phyloP scores from a whole-genome alignment of 2,329 filamentous ascomycete genomes.

The Orbilia javanica region DNA sequence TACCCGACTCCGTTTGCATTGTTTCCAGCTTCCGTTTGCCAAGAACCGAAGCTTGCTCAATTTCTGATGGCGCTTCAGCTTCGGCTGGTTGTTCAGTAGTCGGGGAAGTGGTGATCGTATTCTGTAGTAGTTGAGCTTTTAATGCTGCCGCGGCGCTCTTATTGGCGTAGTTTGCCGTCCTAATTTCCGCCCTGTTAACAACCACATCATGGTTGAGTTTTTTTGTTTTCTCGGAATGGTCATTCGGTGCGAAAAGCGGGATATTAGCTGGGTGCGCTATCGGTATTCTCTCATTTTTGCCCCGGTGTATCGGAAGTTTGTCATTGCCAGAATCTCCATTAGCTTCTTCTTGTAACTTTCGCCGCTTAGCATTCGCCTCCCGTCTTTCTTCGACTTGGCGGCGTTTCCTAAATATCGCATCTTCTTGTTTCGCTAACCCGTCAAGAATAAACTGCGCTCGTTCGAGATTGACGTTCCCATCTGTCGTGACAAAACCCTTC shows the following conservation, averaged over 20 bases:
- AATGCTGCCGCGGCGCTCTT: constrained; percentile 92
- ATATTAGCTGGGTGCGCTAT: constrained; percentile 67
- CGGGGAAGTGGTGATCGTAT: constrained; percentile 34
- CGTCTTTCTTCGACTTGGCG: constrained; percentile 87
- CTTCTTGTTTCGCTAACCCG: constrained; percentile 91
- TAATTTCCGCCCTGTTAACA: constrained; percentile 76
- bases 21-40: constrained; percentile 83
- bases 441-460: constrained; percentile 88
- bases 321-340: constrained; percentile 59
- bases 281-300: constrained; percentile 63
- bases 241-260: constrained; percentile 72
- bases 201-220: constrained; percentile 88
- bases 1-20: constrained; percentile 73
- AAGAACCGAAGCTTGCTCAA: constrained; percentile 67
- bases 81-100: background rate
- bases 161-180: constrained; percentile 83
- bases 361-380: constrained; percentile 81
- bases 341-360: constrained; percentile 75
- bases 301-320: constrained; percentile 44
- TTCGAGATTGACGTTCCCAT: constrained; percentile 88
- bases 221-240: constrained; percentile 71
- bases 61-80: constrained; percentile 59
- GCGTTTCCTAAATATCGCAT: constrained; percentile 88
- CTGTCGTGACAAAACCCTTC: constrained; percentile 96
- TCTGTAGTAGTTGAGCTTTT: constrained; percentile 78